Evolutionary conservation across 2,329 filamentous ascomycete species (phyloP).

Genomic region (Amauroascus verrucosus): DNA sequence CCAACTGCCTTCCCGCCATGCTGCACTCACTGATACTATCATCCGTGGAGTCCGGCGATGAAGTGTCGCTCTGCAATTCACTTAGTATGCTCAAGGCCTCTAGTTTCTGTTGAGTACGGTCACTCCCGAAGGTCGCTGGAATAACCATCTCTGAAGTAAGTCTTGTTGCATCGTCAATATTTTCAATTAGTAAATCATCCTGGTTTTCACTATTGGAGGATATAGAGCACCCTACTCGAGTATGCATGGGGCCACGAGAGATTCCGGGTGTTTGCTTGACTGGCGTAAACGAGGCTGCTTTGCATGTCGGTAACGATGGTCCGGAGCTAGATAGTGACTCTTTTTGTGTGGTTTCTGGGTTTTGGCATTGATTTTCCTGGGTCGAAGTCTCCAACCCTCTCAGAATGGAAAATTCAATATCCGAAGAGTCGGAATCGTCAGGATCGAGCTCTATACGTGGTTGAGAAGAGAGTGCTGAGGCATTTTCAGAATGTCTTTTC

Average conservation of each 20-base stretch:
- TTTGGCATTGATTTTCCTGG: constrained; percentile 3
- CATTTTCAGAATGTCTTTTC: not conserved
- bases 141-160: constrained; percentile 10
- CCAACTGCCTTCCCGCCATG: constrained; percentile 9
- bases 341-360: not conserved
- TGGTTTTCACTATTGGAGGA: not conserved
- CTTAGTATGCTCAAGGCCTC: too few relatives aligned
- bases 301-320: not conserved
- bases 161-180: not conserved
- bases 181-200: not conserved
- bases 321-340: constrained; percentile 9
- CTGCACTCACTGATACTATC: not conserved
- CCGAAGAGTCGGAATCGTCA: not conserved
- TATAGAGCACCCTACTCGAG: not conserved
- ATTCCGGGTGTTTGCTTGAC: constrained; percentile 13
- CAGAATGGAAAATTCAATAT: constrained; percentile 13
- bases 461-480: not conserved
- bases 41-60: not conserved
- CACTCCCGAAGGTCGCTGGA: constrained; percentile 13
- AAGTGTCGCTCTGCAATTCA: not conserved
- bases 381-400: constrained; percentile 10
- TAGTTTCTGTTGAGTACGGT: not conserved
- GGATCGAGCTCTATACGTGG: not conserved
- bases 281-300: constrained; percentile 12
- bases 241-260: not conserved